These are phyloP conservation scores for Phoma herbarum DNA, from an alignment of 2,329 filamentous ascomycete species.

Conservation along the genomic window DNA sequence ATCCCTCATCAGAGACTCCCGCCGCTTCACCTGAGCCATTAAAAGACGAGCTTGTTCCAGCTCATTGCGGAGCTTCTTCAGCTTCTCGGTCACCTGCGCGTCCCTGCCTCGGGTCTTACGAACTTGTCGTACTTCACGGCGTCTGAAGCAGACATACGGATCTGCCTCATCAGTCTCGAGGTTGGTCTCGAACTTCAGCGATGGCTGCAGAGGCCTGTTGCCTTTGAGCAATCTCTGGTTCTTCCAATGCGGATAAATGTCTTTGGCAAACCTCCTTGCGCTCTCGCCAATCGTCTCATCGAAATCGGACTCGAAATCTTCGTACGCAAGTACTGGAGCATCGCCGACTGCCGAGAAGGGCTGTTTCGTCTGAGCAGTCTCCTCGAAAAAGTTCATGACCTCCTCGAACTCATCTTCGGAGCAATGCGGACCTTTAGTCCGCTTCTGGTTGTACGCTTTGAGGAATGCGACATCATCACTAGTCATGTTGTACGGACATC, in stretches of 20 bases:
- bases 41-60: constrained; percentile 87
- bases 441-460: constrained; percentile 82
- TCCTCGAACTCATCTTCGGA: constrained; percentile 93
- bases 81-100: constrained; percentile 91
- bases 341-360: constrained; percentile 92
- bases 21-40: constrained; percentile 77
- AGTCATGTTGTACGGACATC: constrained; percentile 92
- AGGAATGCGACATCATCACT: constrained; percentile 88
- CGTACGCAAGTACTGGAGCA: constrained; percentile 72
- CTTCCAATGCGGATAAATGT: constrained; percentile 92
- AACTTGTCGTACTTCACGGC: constrained; percentile 91
- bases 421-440: constrained; percentile 68
- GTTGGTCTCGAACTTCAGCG: constrained; percentile 91
- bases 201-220: constrained; percentile 78
- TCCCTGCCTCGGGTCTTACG: constrained; percentile 95
- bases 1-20: constrained; percentile 82
- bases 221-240: constrained; percentile 69
- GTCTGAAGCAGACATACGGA: constrained; percentile 97
- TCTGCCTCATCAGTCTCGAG: constrained; percentile 95
- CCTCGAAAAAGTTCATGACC: constrained; percentile 94
- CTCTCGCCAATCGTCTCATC: constrained; percentile 65
- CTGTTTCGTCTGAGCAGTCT: constrained; percentile 81
- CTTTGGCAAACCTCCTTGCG: constrained; percentile 71
- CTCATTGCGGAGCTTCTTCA: constrained; percentile 89
- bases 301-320: constrained; percentile 69